Evolutionary conservation across 208 protist genomes (phyloP), one percentile per base, ranked within the genome.

Genomic region (Leishmania turanica): DNA sequence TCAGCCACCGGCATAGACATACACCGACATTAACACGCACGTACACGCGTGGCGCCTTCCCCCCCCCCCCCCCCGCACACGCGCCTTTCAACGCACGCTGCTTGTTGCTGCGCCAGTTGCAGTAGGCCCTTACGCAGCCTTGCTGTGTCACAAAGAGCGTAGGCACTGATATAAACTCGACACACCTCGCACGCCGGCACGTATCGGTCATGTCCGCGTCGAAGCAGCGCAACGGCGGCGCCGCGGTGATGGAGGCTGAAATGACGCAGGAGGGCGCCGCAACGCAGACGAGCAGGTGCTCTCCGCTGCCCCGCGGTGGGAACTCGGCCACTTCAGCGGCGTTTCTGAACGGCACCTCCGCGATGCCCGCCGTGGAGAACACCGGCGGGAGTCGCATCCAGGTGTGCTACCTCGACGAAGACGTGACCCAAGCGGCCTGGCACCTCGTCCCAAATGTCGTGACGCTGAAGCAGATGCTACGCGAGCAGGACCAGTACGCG

Each of bases 331-430:
- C 79, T 31, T 54, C 31, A 31, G 45, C 13, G 62, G 1, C 42
- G 1, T 45, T 11, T 9, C 56, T 42, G 17, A 62, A 75, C 53
- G 73, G 17, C 17, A 19, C 71, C 5, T 0, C 66, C 8, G 40
- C 66, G 34, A 68, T 27, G 24, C 31, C 53, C n/a, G 11, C 31
- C 11, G n/a, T 54, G 15, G 11, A 60, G 17, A 62, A 56, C 49
- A 60, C 31, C 27, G 81, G 75, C 34, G 70, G 8, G 11, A 24
- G 78, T 5, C 62, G 24, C 76, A 85, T 85, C 69, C 81, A 64
- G 7, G 71, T 85, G 31, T 74, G 76, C 64, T 85, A 85, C 62
- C 81, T 85, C 51, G 81, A 80, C 40, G 81, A 78, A 53, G 81
- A 47, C 53, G 40, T 81, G 49, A 78, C 71, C 9, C 49, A 40